These are phyloP conservation scores for Coemansia sp. DNA, from an alignment of 192 early-diverging fungal genomes.

Conservation along the genomic window DNA sequence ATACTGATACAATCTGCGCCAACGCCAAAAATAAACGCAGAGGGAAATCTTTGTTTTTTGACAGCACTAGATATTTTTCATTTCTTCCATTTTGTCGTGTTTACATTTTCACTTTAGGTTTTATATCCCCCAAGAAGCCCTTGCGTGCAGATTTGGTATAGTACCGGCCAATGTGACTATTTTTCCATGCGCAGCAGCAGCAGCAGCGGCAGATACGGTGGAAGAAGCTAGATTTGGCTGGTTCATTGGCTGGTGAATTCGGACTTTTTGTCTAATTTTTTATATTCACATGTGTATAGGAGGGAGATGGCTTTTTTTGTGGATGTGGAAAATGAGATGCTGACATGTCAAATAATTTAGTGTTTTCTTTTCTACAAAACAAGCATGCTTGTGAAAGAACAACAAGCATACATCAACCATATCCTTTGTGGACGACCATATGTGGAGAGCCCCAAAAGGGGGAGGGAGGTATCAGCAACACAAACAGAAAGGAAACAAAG, in stretches of 20 bases:
- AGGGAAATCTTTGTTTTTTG: background rate
- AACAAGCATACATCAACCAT: too few species aligned
- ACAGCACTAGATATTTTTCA: background rate
- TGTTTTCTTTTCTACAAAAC: too few species aligned
- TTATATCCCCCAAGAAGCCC: constrained; percentile 4
- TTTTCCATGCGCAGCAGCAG: background rate
- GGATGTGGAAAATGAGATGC: too few species aligned
- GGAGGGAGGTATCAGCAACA: too few species aligned
- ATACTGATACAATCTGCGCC: constrained; percentile 11
- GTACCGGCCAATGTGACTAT: constrained; percentile 7
- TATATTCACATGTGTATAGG: too few species aligned
- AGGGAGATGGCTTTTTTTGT: too few species aligned
- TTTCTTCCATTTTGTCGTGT: background rate
- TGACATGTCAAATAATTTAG: too few species aligned
- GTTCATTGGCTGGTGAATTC: too few species aligned
- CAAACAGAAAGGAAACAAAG: background rate
- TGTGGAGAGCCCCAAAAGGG: too few species aligned
- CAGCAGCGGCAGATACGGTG: background rate
- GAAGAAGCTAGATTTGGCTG: too few species aligned
- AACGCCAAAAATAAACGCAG: constrained; percentile 10
- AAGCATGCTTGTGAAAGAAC: too few species aligned
- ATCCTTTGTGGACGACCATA: too few species aligned
- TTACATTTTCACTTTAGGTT: background rate
- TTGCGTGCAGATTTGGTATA: constrained; percentile 13
- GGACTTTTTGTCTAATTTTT: background rate